These are phyloP conservation scores for Nepenthes mirabilis DNA, from an alignment of 148 eudicot species.

Conservation along the genomic window DNA sequence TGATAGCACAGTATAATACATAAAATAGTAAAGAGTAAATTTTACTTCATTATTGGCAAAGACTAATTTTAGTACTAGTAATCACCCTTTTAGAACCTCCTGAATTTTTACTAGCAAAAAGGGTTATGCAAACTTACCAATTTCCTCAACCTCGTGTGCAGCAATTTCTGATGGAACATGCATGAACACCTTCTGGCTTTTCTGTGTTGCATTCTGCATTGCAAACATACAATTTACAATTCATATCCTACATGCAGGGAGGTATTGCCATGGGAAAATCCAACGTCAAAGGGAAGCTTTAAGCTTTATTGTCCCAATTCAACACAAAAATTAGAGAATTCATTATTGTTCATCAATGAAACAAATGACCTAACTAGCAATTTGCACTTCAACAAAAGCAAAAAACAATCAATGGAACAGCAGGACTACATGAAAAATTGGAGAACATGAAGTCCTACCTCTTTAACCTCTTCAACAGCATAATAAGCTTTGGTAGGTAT, in stretches of 20 bases:
- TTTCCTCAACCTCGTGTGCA: constrained; percentile 98
- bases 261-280: not conserved
- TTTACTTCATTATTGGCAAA: not conserved
- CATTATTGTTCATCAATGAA: not conserved
- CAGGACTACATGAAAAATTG: not conserved
- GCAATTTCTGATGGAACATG: constrained; percentile 95
- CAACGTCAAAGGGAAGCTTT: too few species aligned
- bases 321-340: too few species aligned
- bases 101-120: not conserved
- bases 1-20: too few species aligned
- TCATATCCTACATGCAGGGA: too few species aligned
- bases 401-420: not conserved
- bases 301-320: too few species aligned
- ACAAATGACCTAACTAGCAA: not conserved
- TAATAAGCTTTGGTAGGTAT: constrained; percentile 97
- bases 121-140: constrained; percentile 33
- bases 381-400: not conserved
- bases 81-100: not conserved
- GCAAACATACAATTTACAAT: not conserved
- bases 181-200: constrained; percentile 93
- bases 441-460: constrained; percentile 32
- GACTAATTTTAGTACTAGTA: not conserved
- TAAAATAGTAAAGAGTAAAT: not conserved
- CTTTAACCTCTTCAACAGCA: constrained; percentile 98
- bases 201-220: constrained; percentile 90